Base-by-base conservation (phyloP, 805 yeast genomes). In the Yarrowia divulgata region DNA sequence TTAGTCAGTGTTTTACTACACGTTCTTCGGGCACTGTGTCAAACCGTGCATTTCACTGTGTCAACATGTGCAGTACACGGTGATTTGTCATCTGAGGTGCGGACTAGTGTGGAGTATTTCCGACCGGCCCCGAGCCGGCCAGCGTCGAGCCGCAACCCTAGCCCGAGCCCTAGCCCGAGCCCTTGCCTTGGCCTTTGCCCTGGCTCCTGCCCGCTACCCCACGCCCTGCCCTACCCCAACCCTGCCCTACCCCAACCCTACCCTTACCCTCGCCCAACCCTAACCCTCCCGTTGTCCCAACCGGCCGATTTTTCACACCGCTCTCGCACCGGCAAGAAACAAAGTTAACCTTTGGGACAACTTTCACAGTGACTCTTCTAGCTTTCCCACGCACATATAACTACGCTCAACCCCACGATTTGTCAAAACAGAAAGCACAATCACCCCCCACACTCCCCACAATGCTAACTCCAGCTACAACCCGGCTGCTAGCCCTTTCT, bases 401-500 rank as follows among this genome's bases (percentile, higher is more conserved):
- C 64, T 23, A 14, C 64, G 40, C 50, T 2, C 29, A 60, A 34
- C 66, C 50, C 66, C 66, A 43, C 50, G 16, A 23, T 23, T n/a
- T n/a, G n/a, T n/a, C n/a, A n/a, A n/a, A n/a, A n/a, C n/a, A n/a
- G n/a, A n/a, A n/a, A n/a, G n/a, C n/a, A n/a, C n/a, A n/a, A 18
- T n/a, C 7, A 8, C 32, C n/a, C 39, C 50, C 49, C 42, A 58
- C 14, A 18, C 48, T 7, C 12, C 35, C 19, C 54, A 37, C 23
- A 32, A 63, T 63, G 68, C 68, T 63, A 63, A 63, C 68, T 7
- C 57, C 68, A 63, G 68, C 68, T 23, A 63, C 45, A 12, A 48
- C 68, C 37, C 34, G 68, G 68, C 68, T 63, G 34, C 32, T 63
- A 48, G 68, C 68, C 68, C 8, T 63, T 48, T 63, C 68, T 5